phyloP scores from a whole-genome alignment of 2,329 filamentous ascomycete species.

The Venturia oleaginea region DNA sequence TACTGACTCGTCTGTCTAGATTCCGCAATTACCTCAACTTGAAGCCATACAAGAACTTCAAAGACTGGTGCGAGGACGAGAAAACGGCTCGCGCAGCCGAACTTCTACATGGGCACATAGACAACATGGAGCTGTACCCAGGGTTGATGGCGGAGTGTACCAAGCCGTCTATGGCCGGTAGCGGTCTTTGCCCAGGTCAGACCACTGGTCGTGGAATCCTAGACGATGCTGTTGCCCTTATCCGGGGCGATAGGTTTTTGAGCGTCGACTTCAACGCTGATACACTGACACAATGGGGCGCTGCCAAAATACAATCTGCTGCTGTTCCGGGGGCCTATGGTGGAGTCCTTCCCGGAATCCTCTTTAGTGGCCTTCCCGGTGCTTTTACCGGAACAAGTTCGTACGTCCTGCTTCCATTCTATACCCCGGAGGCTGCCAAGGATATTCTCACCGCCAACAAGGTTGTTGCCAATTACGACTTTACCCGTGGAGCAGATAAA shows the following conservation, averaged over 20 bases:
- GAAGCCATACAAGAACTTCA: constrained; percentile 20
- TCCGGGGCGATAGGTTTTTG: constrained; percentile 38
- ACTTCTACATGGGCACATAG: constrained; percentile 14
- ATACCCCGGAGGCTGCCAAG: constrained; percentile 40
- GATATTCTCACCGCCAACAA: constrained; percentile 40
- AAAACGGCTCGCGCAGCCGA: constrained; percentile 10
- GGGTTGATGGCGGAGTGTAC: constrained; percentile 14
- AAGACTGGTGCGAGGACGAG: constrained; percentile 21
- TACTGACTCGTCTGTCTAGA: constrained; percentile 14
- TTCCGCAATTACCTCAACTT: constrained; percentile 22
- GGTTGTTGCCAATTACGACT: constrained; percentile 38
- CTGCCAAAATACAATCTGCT: constrained; percentile 31
- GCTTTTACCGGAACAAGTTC: constrained; percentile 42
- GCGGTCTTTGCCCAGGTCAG: constrained; percentile 22
- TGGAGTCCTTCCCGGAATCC: constrained; percentile 32
- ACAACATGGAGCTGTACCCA: constrained; percentile 14
- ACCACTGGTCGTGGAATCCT: constrained; percentile 39
- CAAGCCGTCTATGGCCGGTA: constrained; percentile 13
- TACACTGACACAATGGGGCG: constrained; percentile 43
- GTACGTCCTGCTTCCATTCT: constrained; percentile 42
- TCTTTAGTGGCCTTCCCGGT: constrained; percentile 39
- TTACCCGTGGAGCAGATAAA: constrained; percentile 33
- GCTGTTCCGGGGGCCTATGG: constrained; percentile 35
- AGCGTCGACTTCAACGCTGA: constrained; percentile 41
- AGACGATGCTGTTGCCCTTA: constrained; percentile 39